Conservation (phyloP, 768 basidiomycete genomes). For the Leccinum longicurvipes region DNA sequence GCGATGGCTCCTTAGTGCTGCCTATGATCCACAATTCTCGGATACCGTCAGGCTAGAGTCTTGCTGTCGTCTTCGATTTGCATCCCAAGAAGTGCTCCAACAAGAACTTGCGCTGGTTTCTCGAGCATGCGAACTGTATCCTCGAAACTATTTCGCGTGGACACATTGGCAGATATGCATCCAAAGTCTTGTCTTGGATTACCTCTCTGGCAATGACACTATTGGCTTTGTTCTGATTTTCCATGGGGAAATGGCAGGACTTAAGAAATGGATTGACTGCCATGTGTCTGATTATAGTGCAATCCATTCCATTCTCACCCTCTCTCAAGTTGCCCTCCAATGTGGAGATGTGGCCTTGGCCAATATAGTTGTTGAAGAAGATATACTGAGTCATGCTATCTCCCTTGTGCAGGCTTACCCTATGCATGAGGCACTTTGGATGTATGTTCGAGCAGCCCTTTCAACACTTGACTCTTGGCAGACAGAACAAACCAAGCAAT, state of each 20-base stretch:
- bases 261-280: conserved; percentile 53
- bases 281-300: conserved; percentile 70
- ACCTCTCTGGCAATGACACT: conserved; percentile 15
- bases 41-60: background rate
- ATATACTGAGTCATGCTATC: conserved; percentile 39
- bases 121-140: conserved; percentile 57
- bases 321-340: conserved; percentile 25
- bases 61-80: conserved; percentile 6
- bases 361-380: conserved; percentile 2
- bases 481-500: conserved; percentile 3
- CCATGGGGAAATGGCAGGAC: conserved; percentile 33
- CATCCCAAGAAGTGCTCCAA: conserved; percentile 35
- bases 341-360: conserved; percentile 3
- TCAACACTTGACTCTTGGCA: conserved; percentile 2
- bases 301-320: conserved; percentile 48
- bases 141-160: conserved; percentile 77
- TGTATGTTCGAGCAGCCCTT: conserved; percentile 35
- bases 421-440: conserved; percentile 60
- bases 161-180: conserved; percentile 53
- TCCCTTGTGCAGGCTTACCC: conserved; percentile 51
- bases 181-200: conserved; percentile 27
- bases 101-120: conserved; percentile 49
- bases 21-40: conserved; percentile 23
- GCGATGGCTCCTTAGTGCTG: conserved; percentile 53
- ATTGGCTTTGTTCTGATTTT: conserved; percentile 33